Base-by-base conservation (phyloP, 2,329 filamentous ascomycete species). In the Cladosporium phlei region DNA sequence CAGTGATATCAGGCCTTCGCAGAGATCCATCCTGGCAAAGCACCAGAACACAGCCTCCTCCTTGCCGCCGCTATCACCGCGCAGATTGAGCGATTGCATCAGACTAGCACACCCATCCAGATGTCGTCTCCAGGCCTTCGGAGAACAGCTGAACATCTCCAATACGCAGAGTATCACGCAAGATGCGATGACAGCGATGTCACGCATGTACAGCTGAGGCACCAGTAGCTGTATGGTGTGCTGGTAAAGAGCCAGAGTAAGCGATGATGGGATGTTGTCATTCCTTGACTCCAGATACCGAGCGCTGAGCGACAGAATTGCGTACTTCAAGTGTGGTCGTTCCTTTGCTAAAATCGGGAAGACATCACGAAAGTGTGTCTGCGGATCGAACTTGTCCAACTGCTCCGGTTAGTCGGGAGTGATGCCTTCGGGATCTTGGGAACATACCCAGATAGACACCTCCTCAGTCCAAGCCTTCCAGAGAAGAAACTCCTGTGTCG, bases 1-100 rank as follows among this genome's bases (percentile, higher is more conserved):
- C 0, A 69, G 68, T 0, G 73, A 75, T 10, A 79, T 77, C 12
- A 78, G 64, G 3, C 73, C 72, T 22, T 71, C 73, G 49, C 74
- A 78, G 2, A 76, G 51, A 52, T 78, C 75, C 74, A 78, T 78
- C 27, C 75, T 63, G 0, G 72, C 73, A 52, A 75, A 78, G 51
- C 74, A 77, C 74, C 75, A 78, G 44, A 78, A 78, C 0, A 78
- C 63, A 0, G 74, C 74, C 48, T 75, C 72, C 4, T 72, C 55
- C 16, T 77, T 52, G 0, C 74, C 75, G 2, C 70, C 70, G 2
- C 66, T 64, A 3, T 76, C 67, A 0, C 75, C 75, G 35, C 74
- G 66, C 2, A 78, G 70, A 2, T 64, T 66, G 47, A 71, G 69
- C 1, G 70, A 66, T 37, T 70, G 66, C 24, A 78, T 70, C 1